Evolutionary conservation across 129 eudicot genomes (phyloP), one percentile per base, ranked within the genome.

Genomic region (Erigeron canadensis): DNA sequence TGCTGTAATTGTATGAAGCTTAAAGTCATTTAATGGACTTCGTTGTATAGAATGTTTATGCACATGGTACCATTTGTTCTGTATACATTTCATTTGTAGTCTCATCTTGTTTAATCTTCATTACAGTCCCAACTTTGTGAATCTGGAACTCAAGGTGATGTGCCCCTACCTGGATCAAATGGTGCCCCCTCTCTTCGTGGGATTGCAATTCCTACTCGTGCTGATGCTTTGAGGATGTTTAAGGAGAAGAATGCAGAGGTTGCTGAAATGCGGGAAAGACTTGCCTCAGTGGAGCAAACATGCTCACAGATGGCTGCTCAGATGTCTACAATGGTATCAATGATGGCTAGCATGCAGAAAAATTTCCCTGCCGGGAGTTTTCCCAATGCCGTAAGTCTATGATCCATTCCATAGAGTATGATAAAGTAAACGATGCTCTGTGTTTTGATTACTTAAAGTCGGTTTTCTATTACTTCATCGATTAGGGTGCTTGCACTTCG

Each of bases 291-390:
- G 81, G 90, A 85, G 76, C 82, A 82, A 80, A 80, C 83, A 11
- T 85, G 90, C 58, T 69, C 86, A 38, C 85, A 82, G 68, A 80
- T 85, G 87, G 87, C 87, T 15, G 47, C 85, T 2, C 91, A 86
- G 71, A 83, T 86, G 85, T 70, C 91, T 61, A 63, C 75, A 11
- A 77, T 86, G 86, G 75, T 86, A 81, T 81, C 77, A 4, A 80
- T 86, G 86, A 83, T 86, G 80, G 77, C 86, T 41, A 67, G 75
- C 44, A 75, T 75, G 79, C 79, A 78, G 19, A 79, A 65, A 48
- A 73, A 2, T 62, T 18, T 74, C 28, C 63, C 79, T 40, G 65
- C 22, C 17, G 71, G 47, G 64, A 67, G 41, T 65, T 37, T 21
- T 22, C 34, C 65, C 28, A 61, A 75, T 74, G 46, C 19, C 19